A percentile compares a stretch with the other conserved stretches of the same genome.
These are phyloP conservation scores for Pyricularia grisea DNA, from an alignment of 2,329 filamentous ascomycete species.

Conservation along the genomic window DNA sequence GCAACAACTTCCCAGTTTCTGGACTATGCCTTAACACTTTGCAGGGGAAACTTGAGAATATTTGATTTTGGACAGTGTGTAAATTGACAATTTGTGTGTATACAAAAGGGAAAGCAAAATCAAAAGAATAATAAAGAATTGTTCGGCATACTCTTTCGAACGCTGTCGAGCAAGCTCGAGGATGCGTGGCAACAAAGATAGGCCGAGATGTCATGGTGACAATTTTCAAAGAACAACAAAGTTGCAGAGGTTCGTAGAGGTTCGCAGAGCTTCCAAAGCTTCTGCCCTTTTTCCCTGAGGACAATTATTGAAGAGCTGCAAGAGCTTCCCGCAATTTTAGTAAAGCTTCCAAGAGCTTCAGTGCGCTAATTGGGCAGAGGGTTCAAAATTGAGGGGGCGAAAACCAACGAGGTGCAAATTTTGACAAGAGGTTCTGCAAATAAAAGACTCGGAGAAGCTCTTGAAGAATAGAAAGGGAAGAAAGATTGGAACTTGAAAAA, in stretches of 20 bases:
- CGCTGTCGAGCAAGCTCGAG: constrained; percentile 88
- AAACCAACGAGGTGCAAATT: not conserved
- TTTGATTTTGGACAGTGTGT: not conserved
- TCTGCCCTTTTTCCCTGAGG: not conserved
- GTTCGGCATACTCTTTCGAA: constrained; percentile 72
- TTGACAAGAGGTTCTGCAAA: constrained; percentile 1
- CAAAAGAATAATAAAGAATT: not conserved
- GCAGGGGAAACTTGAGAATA: not conserved
- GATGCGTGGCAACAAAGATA: constrained; percentile 90
- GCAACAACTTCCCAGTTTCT: not conserved
- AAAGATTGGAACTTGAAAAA: not conserved
- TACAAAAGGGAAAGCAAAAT: not conserved
- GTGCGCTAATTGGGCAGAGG: not conserved
- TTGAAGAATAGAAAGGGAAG: not conserved
- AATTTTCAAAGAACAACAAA: not conserved
- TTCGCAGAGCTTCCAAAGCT: not conserved
- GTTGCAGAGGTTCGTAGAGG: not conserved
- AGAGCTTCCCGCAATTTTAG: not conserved
- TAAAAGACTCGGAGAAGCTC: not conserved
- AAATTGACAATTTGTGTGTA: not conserved
- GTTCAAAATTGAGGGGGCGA: not conserved
- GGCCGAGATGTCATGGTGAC: constrained; percentile 25
- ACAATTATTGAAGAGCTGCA: constrained; percentile 5
- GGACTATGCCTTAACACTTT: not conserved
- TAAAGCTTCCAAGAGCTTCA: not conserved